These are phyloP conservation scores for Dispira parvispora DNA, from an alignment of 192 early-diverging fungal species.

Conservation along the genomic window DNA sequence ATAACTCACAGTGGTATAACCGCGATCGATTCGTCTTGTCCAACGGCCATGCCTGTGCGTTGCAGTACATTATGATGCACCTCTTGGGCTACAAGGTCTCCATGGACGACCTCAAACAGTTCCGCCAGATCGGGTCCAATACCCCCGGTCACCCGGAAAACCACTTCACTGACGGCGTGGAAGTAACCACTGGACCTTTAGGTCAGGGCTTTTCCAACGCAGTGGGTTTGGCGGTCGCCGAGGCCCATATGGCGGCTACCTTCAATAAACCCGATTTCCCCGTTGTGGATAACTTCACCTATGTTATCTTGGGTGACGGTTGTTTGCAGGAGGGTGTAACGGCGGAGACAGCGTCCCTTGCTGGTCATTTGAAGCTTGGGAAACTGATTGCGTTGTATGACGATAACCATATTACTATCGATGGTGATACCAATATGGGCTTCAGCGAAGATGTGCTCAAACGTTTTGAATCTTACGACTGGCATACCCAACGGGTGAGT, in stretches of 20 bases:
- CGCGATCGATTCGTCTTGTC: constrained; percentile 96
- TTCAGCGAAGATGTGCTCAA: constrained; percentile 86
- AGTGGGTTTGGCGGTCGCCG: constrained; percentile 83
- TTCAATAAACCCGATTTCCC: constrained; percentile 83
- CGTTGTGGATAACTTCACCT: constrained; percentile 77
- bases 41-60: constrained; percentile 90
- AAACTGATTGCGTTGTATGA: constrained; percentile 93
- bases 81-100: constrained; percentile 73
- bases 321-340: constrained; percentile 97
- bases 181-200: constrained; percentile 93
- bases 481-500: constrained; percentile 60
- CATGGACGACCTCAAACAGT: constrained; percentile 80
- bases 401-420: constrained; percentile 92
- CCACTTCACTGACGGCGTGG: constrained; percentile 74
- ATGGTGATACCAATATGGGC: constrained; percentile 63
- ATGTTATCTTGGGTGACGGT: constrained; percentile 78
- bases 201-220: constrained; percentile 85
- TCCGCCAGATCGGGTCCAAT: constrained; percentile 65
- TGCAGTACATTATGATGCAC: constrained; percentile 85
- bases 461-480: constrained; percentile 86
- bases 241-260: constrained; percentile 71
- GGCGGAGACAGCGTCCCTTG: constrained; percentile 79
- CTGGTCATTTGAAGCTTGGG: constrained; percentile 82
- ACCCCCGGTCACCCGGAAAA: constrained; percentile 95
- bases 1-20: constrained; percentile 81